Percentiles rank a stretch among this genome's conserved stretches.
These are phyloP conservation scores for Rhododendron molle DNA, from an alignment of 148 eudicot species.

Conservation along the genomic window DNA sequence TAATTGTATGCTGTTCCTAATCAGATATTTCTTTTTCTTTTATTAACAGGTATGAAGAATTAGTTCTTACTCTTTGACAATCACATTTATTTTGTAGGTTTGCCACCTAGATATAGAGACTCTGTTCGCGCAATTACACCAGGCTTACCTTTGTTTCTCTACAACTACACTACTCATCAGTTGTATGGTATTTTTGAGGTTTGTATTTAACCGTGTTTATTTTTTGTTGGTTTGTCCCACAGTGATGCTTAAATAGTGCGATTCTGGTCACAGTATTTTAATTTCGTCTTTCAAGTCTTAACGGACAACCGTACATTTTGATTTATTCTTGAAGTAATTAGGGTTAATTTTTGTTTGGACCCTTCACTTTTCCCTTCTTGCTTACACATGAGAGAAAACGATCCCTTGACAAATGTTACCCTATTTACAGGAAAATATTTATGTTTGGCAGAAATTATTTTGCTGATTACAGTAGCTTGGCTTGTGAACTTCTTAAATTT, in stretches of 20 bases:
- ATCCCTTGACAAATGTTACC: not conserved
- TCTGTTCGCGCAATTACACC: conserved; percentile 98
- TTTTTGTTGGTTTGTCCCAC: not conserved
- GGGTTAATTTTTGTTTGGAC: not conserved
- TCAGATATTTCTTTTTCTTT: not conserved
- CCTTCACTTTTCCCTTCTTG: not conserved
- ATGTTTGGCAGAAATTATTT: not conserved
- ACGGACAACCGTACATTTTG: not conserved
- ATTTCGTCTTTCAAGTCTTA: not conserved
- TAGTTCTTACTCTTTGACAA: conserved; percentile 10
- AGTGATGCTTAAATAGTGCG: not conserved
- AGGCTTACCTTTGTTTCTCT: conserved; percentile 93
- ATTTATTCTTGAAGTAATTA: not conserved
- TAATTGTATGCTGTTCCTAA: not conserved
- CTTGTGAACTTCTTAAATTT: not conserved
- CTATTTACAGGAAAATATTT: not conserved
- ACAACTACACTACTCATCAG: conserved; percentile 98
- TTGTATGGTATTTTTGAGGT: conserved; percentile 98
- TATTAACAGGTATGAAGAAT: not conserved
- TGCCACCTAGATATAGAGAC: conserved; percentile 96
- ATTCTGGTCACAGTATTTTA: not conserved
- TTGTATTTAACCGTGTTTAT: conserved; percentile 8
- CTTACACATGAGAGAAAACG: not conserved
- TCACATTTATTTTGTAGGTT: conserved; percentile 46
- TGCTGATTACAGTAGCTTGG: not conserved